These are phyloP conservation scores for Cenchrus purpureus DNA, from an alignment of 176 grass and related monocot species.

Conservation along the genomic window DNA sequence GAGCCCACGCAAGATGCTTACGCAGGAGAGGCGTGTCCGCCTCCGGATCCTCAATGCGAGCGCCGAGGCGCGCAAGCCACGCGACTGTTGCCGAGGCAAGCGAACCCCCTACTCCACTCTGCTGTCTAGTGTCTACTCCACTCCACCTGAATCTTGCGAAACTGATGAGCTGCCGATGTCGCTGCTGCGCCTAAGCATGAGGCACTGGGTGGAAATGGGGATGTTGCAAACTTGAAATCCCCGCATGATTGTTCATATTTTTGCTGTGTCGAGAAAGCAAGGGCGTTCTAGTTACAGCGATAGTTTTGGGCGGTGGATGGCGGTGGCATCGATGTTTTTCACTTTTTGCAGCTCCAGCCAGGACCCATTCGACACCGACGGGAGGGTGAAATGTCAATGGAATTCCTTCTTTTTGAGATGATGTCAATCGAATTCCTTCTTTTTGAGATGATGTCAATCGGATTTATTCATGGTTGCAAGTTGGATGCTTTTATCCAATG, in stretches of 20 bases:
- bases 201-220: not conserved
- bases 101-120: not conserved
- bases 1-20: not conserved
- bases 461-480: not conserved
- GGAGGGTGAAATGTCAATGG: not conserved
- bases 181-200: slow-evolving; percentile 6
- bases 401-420: not conserved
- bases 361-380: not conserved
- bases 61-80: slow-evolving; percentile 42
- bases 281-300: not conserved
- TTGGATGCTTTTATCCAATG: not conserved
- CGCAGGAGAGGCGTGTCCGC: not conserved
- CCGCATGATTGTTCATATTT: not conserved
- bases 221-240: not conserved
- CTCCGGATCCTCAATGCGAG: not conserved
- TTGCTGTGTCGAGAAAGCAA: not conserved
- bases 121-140: not conserved
- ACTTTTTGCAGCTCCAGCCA: slow-evolving; percentile 2
- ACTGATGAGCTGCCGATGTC: not conserved
- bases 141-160: slow-evolving; percentile 13
- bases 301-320: slow-evolving; percentile 24
- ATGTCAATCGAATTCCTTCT: slow-evolving; percentile 7
- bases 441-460: not conserved
- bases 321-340: not conserved
- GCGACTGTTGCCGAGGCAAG: slow-evolving; percentile 51